Base-by-base conservation (phyloP, 306 rosid genomes). In the Myrica gale region DNA sequence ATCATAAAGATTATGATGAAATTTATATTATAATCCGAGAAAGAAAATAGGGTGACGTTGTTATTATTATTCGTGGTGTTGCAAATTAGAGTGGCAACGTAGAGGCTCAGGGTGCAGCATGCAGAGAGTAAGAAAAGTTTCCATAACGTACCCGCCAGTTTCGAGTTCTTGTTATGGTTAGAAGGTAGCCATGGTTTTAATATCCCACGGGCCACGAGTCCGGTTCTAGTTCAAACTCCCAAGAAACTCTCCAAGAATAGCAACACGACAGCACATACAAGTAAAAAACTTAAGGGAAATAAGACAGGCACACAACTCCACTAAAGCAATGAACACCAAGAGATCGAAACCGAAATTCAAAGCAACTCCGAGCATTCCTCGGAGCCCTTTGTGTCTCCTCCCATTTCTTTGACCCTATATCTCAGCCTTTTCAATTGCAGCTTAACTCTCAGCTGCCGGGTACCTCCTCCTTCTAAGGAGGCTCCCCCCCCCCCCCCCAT, bases 401-500 rank as follows among this genome's bases (percentile, higher is more conserved):
- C 12, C 16, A 2, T 10, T 2, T 21, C 56, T 45, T 16, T 23
- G 46, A 17, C 57, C 47, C 52, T 73, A 44, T 79, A 46, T 69
- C 72, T 45, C 0, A 37, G 21, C 4, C 20, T 20, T 11, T 42
- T 43, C 26, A 68, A 32, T 32, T 65, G 21, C 21, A 46, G 53
- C 41, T 55, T 19, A 15, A 37, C 8, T 65, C 39, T 16, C 54
- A 66, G 82, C 79, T 82, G 62, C 69, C 21, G 78, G 85, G 63
- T 68, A 45, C 76, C 74, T 78, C 78, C 78, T 68, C 69, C 21
- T 41, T 13, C 9, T 11, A 62, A 69, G 84, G 86, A 55, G 84
- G 74, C 37, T 57, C 15, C 60, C 3, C 37, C 37, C 37, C 37
- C 37, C 32, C 32, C 32, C 32, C 53, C n/a, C 51, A 12, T 9